Evolutionary conservation across 139 green algal genomes (phyloP), one percentile per base, ranked within the genome.

Genomic region (Pleodorina starrii): DNA sequence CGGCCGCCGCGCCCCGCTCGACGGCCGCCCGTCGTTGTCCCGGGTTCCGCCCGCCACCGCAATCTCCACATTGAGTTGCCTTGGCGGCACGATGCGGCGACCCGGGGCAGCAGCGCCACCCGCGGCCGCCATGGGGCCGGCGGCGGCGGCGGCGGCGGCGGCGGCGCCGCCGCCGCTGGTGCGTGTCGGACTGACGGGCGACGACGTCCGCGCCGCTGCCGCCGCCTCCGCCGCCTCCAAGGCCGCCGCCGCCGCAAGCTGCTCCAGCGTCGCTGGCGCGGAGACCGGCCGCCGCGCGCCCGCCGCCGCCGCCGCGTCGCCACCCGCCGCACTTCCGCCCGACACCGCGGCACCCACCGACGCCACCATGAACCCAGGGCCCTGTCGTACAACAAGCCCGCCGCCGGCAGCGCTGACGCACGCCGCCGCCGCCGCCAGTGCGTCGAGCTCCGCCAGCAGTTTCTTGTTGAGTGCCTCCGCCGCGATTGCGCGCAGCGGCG

Each of bases 381-480:
- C 21, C 54, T 66, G 54, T 25, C 29, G 54, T 25, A 2, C 29
- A 32, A 66, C 7, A 2, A 66, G 5, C 54, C 29, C 54, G 54
- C 21, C 5, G 9, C 21, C 54, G 5, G 25, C 29, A 21, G 25
- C 54, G 21, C 54, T 21, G 21, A 66, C 54, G 21, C 54, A 21
- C 29, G 23, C 21, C 23, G 35, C 69, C 35, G 69, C 43, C 46
- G 42, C 68, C 48, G 73, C 85, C 54, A 81, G 54, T 16, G 80
- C 23, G 27, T 89, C 80, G 71, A 91, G 43, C 66, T 80, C 54
- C 10, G 69, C 54, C 38, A 91, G 9, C 23, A 91, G 88, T 54
- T 89, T 89, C 46, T 86, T 86, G 54, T 91, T 91, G 19, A 91
- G 57, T 9, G 88, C 88, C 72, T 91, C 88, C n/a, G 88, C 88